phyloP scores from a whole-genome alignment of 305 asterid species.

The Fraxinus paxiana region DNA sequence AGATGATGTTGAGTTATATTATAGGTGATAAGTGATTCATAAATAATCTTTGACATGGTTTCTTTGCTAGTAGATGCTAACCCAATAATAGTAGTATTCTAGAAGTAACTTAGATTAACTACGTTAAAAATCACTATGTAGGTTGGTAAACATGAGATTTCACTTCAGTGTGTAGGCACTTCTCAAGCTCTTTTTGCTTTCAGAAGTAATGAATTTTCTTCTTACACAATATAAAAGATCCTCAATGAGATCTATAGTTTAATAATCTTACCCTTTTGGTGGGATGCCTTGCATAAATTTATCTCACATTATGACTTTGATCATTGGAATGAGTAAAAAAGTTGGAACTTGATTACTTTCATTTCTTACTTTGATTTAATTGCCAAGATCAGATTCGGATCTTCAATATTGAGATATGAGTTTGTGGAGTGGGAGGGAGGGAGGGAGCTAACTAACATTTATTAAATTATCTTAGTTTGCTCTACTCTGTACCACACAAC shows the following conservation, averaged over 20 bases:
- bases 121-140: background rate
- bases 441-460: background rate
- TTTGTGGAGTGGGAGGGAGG: background rate
- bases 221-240: background rate
- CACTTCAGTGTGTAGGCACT: background rate
- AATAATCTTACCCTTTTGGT: background rate
- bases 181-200: background rate
- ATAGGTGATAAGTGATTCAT: background rate
- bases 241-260: background rate
- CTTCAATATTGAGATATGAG: background rate
- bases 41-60: background rate
- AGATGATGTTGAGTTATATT: background rate
- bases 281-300: background rate
- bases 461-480: constrained; percentile 16
- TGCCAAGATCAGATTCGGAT: background rate
- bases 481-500: constrained; percentile 2
- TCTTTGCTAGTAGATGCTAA: background rate
- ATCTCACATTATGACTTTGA: background rate
- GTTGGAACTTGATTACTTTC: background rate
- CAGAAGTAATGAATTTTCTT: background rate
- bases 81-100: background rate
- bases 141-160: background rate
- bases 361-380: background rate
- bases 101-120: background rate
- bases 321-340: background rate